Base-by-base conservation (phyloP, 2,329 filamentous ascomycete species). In the Cladophialophora psammophila region DNA sequence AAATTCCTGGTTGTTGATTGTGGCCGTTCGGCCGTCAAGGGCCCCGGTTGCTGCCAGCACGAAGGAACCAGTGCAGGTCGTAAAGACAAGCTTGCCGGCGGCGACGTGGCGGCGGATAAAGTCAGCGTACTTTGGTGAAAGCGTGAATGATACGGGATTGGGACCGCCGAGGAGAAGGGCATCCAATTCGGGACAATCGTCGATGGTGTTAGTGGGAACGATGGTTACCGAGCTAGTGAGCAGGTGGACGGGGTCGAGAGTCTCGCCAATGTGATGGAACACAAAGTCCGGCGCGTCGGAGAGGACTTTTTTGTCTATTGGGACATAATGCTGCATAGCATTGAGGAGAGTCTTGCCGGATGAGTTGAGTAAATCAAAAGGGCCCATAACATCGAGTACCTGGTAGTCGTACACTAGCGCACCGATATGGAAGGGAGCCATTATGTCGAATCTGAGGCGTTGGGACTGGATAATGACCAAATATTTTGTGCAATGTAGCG, bases 1-100 rank as follows among this genome's bases (percentile, higher is more conserved):
- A 53, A 77, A 75, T 2, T 71, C 72, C 0, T 73, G 62, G 63
- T 83, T 78, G 64, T 84, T 84, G 2, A 78, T 75, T 0, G 82
- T 84, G 0, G 82, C 82, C 1, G 69, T 76, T 61, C 71, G 78
- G 1, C 82, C 81, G 60, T 84, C 80, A 0, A 84, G 71, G 6
- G 80, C 72, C 0, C 81, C 81, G 0, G 79, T 74, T 1, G 72
- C 50, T 0, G 78, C 78, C 7, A 77, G 70, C 34, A 69, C 67
- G 4, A 50, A 20, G 6, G 38, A 64, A 31, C 67, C 67, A 5
- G 67, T 69, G 26, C 67, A 69, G 18, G 64, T 64, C 2, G 67
- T 64, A 50, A 69, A 69, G 13, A 69, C 35, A 4, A 20, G 53
- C 52, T 61, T 60, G 26, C 66, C 60, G 5, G 66, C 64, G 7